Conservation (phyloP, 2,329 filamentous ascomycete genomes). For the Trichoderma atrobrunneum region DNA sequence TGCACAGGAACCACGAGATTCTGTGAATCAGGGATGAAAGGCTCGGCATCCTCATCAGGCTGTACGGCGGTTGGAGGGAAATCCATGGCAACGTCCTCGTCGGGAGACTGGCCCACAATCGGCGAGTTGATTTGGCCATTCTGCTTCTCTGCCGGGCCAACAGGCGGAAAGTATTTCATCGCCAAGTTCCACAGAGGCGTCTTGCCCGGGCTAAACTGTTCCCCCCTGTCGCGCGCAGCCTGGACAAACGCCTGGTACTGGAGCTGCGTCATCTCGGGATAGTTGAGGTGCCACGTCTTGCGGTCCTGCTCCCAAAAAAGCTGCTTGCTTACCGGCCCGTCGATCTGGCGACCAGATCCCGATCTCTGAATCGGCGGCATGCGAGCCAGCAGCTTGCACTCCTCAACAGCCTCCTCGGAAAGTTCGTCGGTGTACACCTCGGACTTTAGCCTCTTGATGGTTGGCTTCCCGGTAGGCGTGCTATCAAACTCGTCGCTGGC, state of each 20-base stretch:
- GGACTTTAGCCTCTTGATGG: constrained; percentile 56
- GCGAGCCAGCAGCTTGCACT: constrained; percentile 46
- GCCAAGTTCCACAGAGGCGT: constrained; percentile 55
- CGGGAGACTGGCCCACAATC: constrained; percentile 27
- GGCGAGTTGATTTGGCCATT: background rate
- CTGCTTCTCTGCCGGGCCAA: constrained; percentile 23
- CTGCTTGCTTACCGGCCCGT: constrained; percentile 54
- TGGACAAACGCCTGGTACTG: constrained; percentile 55
- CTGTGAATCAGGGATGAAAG: constrained; percentile 37
- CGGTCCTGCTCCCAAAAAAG: constrained; percentile 58
- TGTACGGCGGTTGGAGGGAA: constrained; percentile 33
- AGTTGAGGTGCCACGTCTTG: constrained; percentile 58
- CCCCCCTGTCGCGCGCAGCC: constrained; percentile 49
- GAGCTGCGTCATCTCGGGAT: constrained; percentile 62
- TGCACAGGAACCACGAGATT: constrained; percentile 36
- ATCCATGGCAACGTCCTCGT: constrained; percentile 21
- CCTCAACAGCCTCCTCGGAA: constrained; percentile 38
- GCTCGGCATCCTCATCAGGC: constrained; percentile 28
- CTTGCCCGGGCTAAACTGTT: constrained; percentile 53
- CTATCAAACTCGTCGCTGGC: constrained; percentile 51
- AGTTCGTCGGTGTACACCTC: constrained; percentile 40
- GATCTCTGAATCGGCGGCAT: constrained; percentile 50
- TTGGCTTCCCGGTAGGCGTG: constrained; percentile 41
- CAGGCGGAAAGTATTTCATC: constrained; percentile 57
- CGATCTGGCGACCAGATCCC: constrained; percentile 55